Evolutionary conservation across 2,329 filamentous ascomycete species (phyloP).

Genomic region (Botrytis pseudocinerea): DNA sequence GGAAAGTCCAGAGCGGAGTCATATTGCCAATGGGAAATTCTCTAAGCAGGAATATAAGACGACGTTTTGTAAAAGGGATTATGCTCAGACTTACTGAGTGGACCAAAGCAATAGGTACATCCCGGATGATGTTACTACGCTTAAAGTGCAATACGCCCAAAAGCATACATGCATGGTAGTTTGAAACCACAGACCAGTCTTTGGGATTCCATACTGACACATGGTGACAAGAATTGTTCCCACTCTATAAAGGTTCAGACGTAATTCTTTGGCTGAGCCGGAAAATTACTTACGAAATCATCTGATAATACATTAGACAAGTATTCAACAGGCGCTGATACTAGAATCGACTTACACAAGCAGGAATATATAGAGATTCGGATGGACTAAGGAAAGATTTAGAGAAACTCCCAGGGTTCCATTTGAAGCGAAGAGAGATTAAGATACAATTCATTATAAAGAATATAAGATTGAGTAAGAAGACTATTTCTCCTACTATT

Average conservation of each 20-base stretch:
- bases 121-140: slow-evolving; percentile 65
- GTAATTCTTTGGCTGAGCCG: not conserved
- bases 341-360: slow-evolving; percentile 52
- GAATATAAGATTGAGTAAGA: slow-evolving; percentile 62
- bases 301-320: slow-evolving; percentile 39
- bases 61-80: not conserved
- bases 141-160: slow-evolving; percentile 71
- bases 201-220: slow-evolving; percentile 70
- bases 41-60: slow-evolving; percentile 37
- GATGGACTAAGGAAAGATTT: slow-evolving; percentile 74
- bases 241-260: slow-evolving; percentile 50
- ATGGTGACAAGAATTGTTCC: slow-evolving; percentile 78
- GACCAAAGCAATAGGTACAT: slow-evolving; percentile 76
- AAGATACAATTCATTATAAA: slow-evolving; percentile 64
- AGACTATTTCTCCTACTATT: slow-evolving; percentile 60
- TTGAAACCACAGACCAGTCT: slow-evolving; percentile 62
- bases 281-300: slow-evolving; percentile 46
- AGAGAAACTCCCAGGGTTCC: slow-evolving; percentile 68
- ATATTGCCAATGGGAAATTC: slow-evolving; percentile 71
- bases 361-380: slow-evolving; percentile 75
- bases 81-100: slow-evolving; percentile 49
- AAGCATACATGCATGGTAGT: slow-evolving; percentile 64
- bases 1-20: slow-evolving; percentile 88
- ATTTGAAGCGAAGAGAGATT: slow-evolving; percentile 67
- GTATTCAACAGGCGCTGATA: slow-evolving; percentile 17